These are phyloP conservation scores for Torulaspora quercuum DNA, from an alignment of 805 yeast genomes.

Conservation along the genomic window DNA sequence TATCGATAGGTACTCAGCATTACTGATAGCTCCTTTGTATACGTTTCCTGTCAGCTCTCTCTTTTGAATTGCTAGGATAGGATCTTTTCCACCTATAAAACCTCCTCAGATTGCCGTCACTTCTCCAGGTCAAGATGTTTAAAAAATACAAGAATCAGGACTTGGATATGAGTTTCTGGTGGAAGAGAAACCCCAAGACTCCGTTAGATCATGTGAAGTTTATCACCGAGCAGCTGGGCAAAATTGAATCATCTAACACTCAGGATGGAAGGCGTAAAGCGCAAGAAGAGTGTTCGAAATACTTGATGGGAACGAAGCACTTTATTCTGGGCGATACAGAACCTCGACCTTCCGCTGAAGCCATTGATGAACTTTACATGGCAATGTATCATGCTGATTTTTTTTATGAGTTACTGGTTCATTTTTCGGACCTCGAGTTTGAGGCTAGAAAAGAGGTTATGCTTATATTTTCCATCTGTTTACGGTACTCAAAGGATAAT, in stretches of 20 bases:
- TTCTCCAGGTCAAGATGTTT: constrained; percentile 19
- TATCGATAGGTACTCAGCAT: too few species aligned
- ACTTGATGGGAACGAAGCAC: constrained; percentile 59
- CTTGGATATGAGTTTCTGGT: constrained; percentile 74
- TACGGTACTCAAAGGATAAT: constrained; percentile 72
- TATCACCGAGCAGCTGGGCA: constrained; percentile 66
- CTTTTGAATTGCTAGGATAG: background rate
- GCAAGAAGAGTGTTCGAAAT: constrained; percentile 72
- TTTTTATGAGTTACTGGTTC: constrained; percentile 55
- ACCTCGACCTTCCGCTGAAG: constrained; percentile 59
- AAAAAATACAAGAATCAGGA: constrained; percentile 34
- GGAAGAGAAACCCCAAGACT: constrained; percentile 86
- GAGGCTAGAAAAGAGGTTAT: constrained; percentile 86
- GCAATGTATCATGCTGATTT: constrained; percentile 74
- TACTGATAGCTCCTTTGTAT: too few species aligned
- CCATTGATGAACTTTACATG: constrained; percentile 68
- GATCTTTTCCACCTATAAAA: too few species aligned
- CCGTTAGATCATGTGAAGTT: constrained; percentile 79
- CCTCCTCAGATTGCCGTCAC: background rate
- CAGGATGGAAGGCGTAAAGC: constrained; percentile 41
- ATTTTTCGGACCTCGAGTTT: constrained; percentile 70
- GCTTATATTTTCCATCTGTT: constrained; percentile 65
- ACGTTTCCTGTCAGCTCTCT: too few species aligned
- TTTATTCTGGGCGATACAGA: constrained; percentile 62
- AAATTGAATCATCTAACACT: constrained; percentile 46